phyloP scores from a whole-genome alignment of 2,329 filamentous ascomycete species.

The Fusarium sp. region DNA sequence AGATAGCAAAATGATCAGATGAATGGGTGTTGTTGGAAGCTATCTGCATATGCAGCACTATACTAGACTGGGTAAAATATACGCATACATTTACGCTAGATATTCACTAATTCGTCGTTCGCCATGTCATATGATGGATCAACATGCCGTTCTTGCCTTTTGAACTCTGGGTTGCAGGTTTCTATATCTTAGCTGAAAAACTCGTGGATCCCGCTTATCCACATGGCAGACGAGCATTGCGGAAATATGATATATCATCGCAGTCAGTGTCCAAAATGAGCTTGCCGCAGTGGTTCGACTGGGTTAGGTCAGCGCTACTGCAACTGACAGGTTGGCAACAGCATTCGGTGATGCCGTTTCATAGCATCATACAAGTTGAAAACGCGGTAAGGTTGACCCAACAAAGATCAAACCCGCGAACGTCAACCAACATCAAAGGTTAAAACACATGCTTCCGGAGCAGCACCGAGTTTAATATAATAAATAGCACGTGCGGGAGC shows the following conservation, averaged over 20 bases:
- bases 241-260: not conserved
- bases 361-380: not conserved
- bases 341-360: not conserved
- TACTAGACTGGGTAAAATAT: not conserved
- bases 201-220: constrained; percentile 1
- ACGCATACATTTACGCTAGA: not conserved
- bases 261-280: not conserved
- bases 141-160: not conserved
- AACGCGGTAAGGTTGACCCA: not conserved
- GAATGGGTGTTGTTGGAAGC: not conserved
- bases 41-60: not conserved
- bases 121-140: not conserved
- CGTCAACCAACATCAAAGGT: not conserved
- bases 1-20: not conserved
- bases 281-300: not conserved
- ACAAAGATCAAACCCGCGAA: not conserved
- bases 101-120: not conserved
- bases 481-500: not conserved
- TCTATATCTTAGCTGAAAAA: not conserved
- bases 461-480: not conserved
- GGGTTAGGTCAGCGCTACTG: not conserved
- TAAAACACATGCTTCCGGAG: not conserved
- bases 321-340: not conserved
- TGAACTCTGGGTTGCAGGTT: not conserved
- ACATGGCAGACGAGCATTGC: not conserved